Base-by-base conservation (phyloP, 78 protist genomes). In the Diacronema lutheri region DNA sequence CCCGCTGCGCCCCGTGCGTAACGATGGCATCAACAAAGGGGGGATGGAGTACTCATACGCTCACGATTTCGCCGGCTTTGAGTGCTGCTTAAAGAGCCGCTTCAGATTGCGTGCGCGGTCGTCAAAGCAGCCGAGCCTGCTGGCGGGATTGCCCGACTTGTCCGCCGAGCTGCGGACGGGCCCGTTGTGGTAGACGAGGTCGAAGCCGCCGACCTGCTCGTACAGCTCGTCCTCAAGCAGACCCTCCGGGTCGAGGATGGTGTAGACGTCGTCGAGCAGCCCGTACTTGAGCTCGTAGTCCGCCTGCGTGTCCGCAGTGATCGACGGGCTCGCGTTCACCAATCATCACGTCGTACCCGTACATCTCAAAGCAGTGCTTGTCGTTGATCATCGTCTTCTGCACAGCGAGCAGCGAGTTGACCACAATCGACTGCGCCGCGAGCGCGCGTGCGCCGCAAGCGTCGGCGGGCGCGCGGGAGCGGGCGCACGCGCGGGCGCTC, bases 351-450 rank as follows among this genome's bases (percentile, higher is more conserved):
- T 92, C 95, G 74, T 91, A 95, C 57, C 93, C 93, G 78, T 91
- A 91, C 66, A 93, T 71, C 90, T 96, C 96, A 50, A 94, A 94
- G 90, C 96, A 93, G 84, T 92, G 94, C 68, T 91, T 90, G 90
- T 93, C 96, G 38, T 73, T 35, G 58, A 92, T 88, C 74, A 95
- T 90, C 65, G 88, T 64, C 79, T 84, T 65, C 55, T 94, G 96
- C 20, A 93, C 98, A 9, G 94, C 86, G n/a, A 37, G 68, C 16
- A 96, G 83, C 10, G 94, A 50, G 16, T 35, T 11, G 58, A 93
- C 77, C 14, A 91, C 74, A 13, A 93, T 12, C 61, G 35, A 9
- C 58, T 55, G 66, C 26, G 13, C 62, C 14, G 25, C 57, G 40
- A 16, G 35, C n/a, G n/a, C n/a, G n/a, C n/a, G n/a, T n/a, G n/a